Evolutionary conservation across 2,329 filamentous ascomycete genomes (phyloP).

Genomic region (Sarocladium brachiariae): DNA sequence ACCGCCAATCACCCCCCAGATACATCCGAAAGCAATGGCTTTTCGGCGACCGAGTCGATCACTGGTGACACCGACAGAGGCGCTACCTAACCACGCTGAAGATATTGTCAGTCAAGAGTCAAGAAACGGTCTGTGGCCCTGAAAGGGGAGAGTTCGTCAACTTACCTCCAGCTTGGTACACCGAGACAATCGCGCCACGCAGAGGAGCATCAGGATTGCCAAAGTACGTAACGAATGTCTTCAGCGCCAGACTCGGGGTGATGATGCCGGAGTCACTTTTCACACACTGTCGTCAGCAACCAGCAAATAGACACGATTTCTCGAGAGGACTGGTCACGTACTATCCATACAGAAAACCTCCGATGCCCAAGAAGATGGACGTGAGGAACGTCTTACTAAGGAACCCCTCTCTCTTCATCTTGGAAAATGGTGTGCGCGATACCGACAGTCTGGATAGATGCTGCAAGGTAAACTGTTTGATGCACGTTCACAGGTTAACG

Average conservation of each 20-base stretch:
- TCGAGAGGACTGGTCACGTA: constrained; percentile 13
- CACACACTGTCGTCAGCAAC: no score
- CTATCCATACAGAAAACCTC: constrained; percentile 34
- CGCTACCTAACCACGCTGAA: constrained; percentile 32
- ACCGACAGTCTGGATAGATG: not conserved
- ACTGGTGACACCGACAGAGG: constrained; percentile 31
- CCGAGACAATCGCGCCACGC: constrained; percentile 31
- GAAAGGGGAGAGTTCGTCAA: not conserved
- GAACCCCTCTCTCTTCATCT: constrained; percentile 23
- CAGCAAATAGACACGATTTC: not conserved
- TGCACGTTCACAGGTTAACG: no score
- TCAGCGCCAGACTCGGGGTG: constrained; percentile 30
- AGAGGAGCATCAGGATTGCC: constrained; percentile 26
- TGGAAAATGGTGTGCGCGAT: no score
- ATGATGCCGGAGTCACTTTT: constrained; percentile 36
- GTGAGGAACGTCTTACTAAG: constrained; percentile 32
- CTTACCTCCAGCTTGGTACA: constrained; percentile 32
- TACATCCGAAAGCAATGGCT: constrained; percentile 33
- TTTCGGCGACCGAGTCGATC: constrained; percentile 29
- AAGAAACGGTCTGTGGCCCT: not conserved
- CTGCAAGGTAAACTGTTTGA: not conserved
- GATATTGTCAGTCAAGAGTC: not conserved
- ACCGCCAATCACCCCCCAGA: constrained; percentile 31
- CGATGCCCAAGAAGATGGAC: constrained; percentile 31
- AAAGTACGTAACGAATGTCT: constrained; percentile 28